phyloP scores from a whole-genome alignment of 768 basidiomycete species.

The Boletus rufocinnamomeus region DNA sequence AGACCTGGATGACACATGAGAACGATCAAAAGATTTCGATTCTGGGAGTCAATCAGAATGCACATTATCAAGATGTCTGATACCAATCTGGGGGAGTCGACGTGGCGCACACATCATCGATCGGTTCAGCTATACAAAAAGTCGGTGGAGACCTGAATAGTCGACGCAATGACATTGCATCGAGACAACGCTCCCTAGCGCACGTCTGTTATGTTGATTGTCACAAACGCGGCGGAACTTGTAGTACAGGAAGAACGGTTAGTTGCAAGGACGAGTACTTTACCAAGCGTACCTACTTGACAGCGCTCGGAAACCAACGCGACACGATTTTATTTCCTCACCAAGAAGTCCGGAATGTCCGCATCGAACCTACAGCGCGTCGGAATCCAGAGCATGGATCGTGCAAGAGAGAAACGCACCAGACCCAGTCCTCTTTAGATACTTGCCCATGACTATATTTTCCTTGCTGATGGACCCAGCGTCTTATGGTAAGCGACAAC shows the following conservation, averaged over 20 bases:
- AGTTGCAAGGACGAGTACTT: not conserved
- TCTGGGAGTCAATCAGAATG: not conserved
- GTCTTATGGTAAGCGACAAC: not conserved
- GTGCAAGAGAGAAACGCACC: slow-evolving; percentile 12
- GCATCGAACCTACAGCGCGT: slow-evolving; percentile 24
- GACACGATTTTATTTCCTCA: not conserved
- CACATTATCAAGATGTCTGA: not conserved
- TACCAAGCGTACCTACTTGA: not conserved
- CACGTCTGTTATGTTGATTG: not conserved
- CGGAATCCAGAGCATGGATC: no score
- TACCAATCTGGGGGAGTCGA: not conserved
- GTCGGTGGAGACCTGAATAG: not conserved
- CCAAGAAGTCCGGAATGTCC: slow-evolving; percentile 19
- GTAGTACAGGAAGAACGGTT: not conserved
- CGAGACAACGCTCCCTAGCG: not conserved
- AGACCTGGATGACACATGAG: not conserved
- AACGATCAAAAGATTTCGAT: not conserved
- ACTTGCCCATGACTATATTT: not conserved
- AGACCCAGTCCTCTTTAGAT: slow-evolving; percentile 18
- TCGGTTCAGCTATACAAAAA: not conserved
- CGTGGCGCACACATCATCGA: not conserved
- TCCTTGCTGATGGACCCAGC: slow-evolving; percentile 16
- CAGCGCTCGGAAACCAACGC: not conserved
- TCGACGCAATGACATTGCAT: not conserved
- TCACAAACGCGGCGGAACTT: not conserved